A percentile compares a stretch with the other conserved stretches of the same genome.
Evolutionary conservation across 202 grass and related monocot genomes (phyloP).

Genomic region (Setaria viridis): DNA sequence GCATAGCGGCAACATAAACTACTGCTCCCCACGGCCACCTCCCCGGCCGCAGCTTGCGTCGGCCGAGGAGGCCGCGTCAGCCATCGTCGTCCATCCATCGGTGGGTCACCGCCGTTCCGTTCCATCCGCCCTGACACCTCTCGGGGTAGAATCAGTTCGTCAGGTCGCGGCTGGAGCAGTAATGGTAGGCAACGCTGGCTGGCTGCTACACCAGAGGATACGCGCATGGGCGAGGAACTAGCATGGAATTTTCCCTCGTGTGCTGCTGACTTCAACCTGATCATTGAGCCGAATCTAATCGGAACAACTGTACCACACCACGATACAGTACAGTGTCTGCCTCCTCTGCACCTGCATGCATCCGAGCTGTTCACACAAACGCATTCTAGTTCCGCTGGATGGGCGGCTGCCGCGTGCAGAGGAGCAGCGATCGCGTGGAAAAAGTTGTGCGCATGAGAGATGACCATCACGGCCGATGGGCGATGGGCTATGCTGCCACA

Average conservation of each 20-base stretch:
- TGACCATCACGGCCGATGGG: neutral
- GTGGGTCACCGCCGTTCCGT: neutral
- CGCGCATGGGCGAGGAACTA: slow-evolving; percentile 2
- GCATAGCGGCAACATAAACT: slow-evolving; percentile 36
- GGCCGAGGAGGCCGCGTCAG: neutral
- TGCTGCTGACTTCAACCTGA: neutral
- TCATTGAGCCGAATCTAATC: neutral
- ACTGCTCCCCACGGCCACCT: neutral
- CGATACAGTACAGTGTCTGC: neutral
- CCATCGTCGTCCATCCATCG: neutral
- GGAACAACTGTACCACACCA: neutral
- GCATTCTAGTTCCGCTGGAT: no score
- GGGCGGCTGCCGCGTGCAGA: slow-evolving; percentile 28
- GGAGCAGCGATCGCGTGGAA: slow-evolving; percentile 2
- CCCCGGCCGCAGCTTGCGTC: neutral
- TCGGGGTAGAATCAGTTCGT: neutral
- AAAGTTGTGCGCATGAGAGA: neutral
- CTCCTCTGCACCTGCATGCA: slow-evolving; percentile 25
- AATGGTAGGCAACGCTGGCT: neutral
- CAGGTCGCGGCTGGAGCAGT: neutral
- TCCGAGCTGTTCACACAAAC: slow-evolving; percentile 6
- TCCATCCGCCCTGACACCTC: neutral
- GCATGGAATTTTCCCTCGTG: neutral
- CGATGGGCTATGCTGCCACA: neutral
- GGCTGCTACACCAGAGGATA: neutral